Evolutionary conservation across 1,284 basidiomycete species (phyloP), one percentile per base, ranked within the genome.

Genomic region (Tilletia indica): DNA sequence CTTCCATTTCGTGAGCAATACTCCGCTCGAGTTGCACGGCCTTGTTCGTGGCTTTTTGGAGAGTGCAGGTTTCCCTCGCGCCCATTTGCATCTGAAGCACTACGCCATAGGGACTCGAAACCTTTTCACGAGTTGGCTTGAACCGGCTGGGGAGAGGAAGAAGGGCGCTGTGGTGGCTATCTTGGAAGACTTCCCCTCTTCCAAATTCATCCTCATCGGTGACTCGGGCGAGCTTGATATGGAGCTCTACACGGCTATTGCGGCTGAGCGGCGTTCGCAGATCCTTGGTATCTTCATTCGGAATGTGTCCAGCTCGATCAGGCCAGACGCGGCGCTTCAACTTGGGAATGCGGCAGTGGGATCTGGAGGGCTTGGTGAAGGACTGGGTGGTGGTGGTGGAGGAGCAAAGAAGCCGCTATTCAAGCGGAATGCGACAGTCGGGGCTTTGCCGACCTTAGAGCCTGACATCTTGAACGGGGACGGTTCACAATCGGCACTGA

Each of bases 11-110:
- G 79, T 95, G 90, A 94, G 92, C 25, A 97, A 97, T 82, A 90
- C 91, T 0, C 94, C 94, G 0, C 92, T 91, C 77, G 92, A 94
- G 79, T 87, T 95, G n/a, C 88, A 93, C 67, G 49, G 91, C 89
- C 87, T 94, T 19, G 86, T 97, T 38, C 88, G 87, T 72, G 89
- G 92, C 47, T 97, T 96, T 83, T 88, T 98, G 71, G 85, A 87
- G 42, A 83, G 91, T 38, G 89, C 92, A 4, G 85, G 88, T 34
- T 86, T 94, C 54, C 89, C 92, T 49, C 86, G 88, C 77, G 90
- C 91, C 87, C 79, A 72, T 51, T 54, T 79, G 4, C 73, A 74
- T 9, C 69, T 81, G 42, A 81, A 80, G 64, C 74, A 78, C 36
- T 81, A 81, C 51, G 74, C 76, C 0, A 74, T 76, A 19, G 79